Evolutionary conservation across 2,329 filamentous ascomycete genomes (phyloP).

Genomic region (Pyrenophora teres): DNA sequence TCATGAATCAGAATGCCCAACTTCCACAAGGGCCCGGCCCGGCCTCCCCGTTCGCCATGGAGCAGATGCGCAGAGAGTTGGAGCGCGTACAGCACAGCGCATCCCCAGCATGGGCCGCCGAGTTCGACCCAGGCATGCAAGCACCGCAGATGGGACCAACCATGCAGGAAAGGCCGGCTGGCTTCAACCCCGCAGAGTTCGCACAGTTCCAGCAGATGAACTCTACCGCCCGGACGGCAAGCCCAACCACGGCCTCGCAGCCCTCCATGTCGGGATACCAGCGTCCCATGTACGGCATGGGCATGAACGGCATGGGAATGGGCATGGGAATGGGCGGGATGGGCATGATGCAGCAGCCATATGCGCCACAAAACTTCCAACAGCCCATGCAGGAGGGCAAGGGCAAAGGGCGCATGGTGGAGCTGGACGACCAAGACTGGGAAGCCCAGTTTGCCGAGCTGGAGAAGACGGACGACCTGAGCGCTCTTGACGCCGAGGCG

Average conservation of each 20-base stretch:
- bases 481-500: slow-evolving; percentile 64
- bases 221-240: slow-evolving; percentile 62
- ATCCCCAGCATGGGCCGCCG: slow-evolving; percentile 66
- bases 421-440: slow-evolving; percentile 92
- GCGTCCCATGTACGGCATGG: slow-evolving; percentile 55
- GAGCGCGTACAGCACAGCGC: slow-evolving; percentile 60
- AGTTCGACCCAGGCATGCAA: slow-evolving; percentile 63
- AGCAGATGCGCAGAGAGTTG: slow-evolving; percentile 67
- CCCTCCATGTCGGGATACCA: slow-evolving; percentile 59
- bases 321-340: slow-evolving; percentile 55
- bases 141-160: slow-evolving; percentile 72
- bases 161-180: slow-evolving; percentile 61
- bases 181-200: slow-evolving; percentile 84
- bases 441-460: slow-evolving; percentile 94
- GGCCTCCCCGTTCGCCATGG: slow-evolving; percentile 67
- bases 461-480: slow-evolving; percentile 65
- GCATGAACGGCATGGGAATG: slow-evolving; percentile 47
- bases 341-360: slow-evolving; percentile 52
- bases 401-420: slow-evolving; percentile 80
- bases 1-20: slow-evolving; percentile 77
- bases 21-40: slow-evolving; percentile 59
- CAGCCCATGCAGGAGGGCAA: slow-evolving; percentile 65
- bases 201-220: slow-evolving; percentile 76
- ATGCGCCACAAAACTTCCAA: slow-evolving; percentile 54
- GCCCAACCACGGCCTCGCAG: slow-evolving; percentile 55